Conservation (phyloP, 2,329 filamentous ascomycete species). For the Ambrosiella cleistominuta region DNA sequence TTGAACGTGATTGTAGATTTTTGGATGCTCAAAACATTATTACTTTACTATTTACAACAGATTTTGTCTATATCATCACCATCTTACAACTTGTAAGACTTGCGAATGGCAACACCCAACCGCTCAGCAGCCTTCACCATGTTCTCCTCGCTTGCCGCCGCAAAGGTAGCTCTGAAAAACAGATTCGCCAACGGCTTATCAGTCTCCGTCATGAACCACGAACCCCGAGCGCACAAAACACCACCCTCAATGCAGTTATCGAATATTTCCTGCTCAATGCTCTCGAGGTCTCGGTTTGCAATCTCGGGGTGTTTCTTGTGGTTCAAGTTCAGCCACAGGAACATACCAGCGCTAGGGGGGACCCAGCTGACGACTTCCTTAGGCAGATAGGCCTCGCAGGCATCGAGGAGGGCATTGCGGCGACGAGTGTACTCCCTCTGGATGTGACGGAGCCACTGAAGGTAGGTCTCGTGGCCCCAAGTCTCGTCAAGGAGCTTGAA, state of each 20-base stretch:
- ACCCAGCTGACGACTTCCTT: constrained; percentile 60
- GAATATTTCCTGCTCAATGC: constrained; percentile 79
- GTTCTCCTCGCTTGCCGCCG: constrained; percentile 53
- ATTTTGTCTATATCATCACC: neutral
- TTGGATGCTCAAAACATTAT: constrained; percentile 12
- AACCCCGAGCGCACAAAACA: constrained; percentile 67
- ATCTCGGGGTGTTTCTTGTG: constrained; percentile 47
- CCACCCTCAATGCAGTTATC: constrained; percentile 54
- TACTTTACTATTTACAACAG: neutral
- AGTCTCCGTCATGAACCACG: constrained; percentile 75
- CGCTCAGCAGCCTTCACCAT: constrained; percentile 57
- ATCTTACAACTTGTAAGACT: constrained; percentile 27
- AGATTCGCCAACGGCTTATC: constrained; percentile 39
- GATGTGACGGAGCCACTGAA: constrained; percentile 76
- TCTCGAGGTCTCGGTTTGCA: constrained; percentile 33
- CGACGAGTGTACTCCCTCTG: constrained; percentile 65
- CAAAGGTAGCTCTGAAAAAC: constrained; percentile 84
- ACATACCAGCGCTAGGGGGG: constrained; percentile 80
- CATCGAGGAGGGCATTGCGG: constrained; percentile 57
- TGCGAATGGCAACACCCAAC: constrained; percentile 57
- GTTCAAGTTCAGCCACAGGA: constrained; percentile 63
- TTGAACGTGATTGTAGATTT: too few relatives aligned
- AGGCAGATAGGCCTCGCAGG: constrained; percentile 65
- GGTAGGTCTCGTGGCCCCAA: constrained; percentile 83
- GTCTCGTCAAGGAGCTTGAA: constrained; percentile 83